A percentile compares a stretch with the other conserved stretches of the same genome.
phyloP scores from a whole-genome alignment of 371 early-diverging fungal genomes.

The Lichtheimia ornata region DNA sequence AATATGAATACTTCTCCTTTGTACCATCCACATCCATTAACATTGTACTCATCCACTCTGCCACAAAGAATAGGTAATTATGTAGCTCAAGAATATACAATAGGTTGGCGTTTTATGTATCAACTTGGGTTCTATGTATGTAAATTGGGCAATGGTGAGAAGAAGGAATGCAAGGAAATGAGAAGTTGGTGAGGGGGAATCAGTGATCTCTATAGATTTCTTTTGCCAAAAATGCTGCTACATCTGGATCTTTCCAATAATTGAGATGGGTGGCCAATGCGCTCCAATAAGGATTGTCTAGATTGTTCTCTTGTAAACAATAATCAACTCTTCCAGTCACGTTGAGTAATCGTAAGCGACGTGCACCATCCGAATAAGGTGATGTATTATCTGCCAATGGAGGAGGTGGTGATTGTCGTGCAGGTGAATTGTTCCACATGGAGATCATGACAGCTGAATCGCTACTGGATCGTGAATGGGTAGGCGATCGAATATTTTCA shows the following conservation, averaged over 20 bases:
- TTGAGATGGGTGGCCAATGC: slow-evolving; percentile 77
- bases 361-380: slow-evolving; percentile 39
- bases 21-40: too few relatives aligned
- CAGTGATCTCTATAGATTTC: slow-evolving; percentile 41
- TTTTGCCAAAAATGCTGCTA: slow-evolving; percentile 60
- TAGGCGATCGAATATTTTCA: too few relatives aligned
- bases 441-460: slow-evolving; percentile 22
- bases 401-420: slow-evolving; percentile 24
- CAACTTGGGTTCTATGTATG: neutral
- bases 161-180: neutral
- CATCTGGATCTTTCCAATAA: slow-evolving; percentile 80
- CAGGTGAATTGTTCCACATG: neutral
- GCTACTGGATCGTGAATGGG: slow-evolving; percentile 30
- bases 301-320: slow-evolving; percentile 75
- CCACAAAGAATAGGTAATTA: too few relatives aligned
- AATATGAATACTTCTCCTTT: too few relatives aligned
- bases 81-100: too few relatives aligned
- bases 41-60: too few relatives aligned
- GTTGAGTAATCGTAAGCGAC: slow-evolving; percentile 62
- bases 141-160: neutral
- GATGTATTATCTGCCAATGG: slow-evolving; percentile 20
- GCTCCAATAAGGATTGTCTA: slow-evolving; percentile 79
- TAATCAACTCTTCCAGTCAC: slow-evolving; percentile 75
- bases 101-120: neutral
- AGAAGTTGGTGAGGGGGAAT: neutral